Conservation (phyloP, 139 green algal species). For the Pseudopediastrum boryanum region DNA sequence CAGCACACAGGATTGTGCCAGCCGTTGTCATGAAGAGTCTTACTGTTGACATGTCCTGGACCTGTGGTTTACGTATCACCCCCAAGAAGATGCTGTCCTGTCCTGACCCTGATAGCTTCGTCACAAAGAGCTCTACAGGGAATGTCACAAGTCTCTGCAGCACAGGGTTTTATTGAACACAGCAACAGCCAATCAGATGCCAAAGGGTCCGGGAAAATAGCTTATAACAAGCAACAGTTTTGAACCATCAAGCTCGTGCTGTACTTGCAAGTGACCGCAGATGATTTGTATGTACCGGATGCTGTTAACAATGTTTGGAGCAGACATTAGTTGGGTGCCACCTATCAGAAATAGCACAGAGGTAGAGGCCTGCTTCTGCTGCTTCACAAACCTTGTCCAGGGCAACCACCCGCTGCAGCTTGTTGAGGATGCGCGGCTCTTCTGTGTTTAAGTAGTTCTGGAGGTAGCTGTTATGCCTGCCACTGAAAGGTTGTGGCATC, state of each 20-base stretch:
- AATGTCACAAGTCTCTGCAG: slow-evolving; percentile 30
- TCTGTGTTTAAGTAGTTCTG: not conserved
- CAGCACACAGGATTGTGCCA: slow-evolving; percentile 24
- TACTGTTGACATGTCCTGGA: not conserved
- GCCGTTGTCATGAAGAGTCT: too few species aligned
- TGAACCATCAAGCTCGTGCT: not conserved
- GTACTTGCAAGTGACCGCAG: too few species aligned
- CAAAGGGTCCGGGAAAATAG: too few species aligned
- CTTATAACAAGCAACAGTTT: not conserved
- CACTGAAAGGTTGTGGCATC: slow-evolving; percentile 55
- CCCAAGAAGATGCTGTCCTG: slow-evolving; percentile 17
- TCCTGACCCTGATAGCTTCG: not conserved
- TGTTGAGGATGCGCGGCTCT: slow-evolving; percentile 29
- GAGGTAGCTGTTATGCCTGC: slow-evolving; percentile 61
- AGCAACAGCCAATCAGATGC: too few species aligned
- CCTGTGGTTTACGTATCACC: not conserved
- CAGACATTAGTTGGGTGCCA: too few species aligned
- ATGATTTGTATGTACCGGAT: too few species aligned
- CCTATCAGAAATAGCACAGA: too few species aligned
- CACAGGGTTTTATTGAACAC: not conserved
- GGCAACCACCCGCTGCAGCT: slow-evolving; percentile 21
- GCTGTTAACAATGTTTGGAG: too few species aligned
- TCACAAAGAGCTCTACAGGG: not conserved
- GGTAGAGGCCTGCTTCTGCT: too few species aligned
- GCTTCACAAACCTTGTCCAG: slow-evolving; percentile 36